Conservation (phyloP, 108 stramenopile species). For the Pseudonitzschia multistriata region DNA sequence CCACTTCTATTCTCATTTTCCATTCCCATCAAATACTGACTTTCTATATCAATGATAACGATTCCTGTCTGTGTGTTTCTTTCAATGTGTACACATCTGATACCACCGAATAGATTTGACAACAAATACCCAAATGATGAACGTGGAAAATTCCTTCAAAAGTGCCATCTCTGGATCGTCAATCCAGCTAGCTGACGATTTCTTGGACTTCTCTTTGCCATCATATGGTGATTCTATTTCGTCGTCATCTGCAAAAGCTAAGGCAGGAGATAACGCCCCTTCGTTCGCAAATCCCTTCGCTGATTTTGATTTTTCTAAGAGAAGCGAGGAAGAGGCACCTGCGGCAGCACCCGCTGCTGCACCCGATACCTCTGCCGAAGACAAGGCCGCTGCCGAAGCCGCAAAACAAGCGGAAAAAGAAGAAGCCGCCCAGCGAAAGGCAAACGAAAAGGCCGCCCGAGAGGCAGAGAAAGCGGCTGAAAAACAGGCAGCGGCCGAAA, state of each 20-base stretch:
- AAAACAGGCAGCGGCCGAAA: conserved; percentile 48
- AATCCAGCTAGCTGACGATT: conserved; percentile 40
- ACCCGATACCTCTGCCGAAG: conserved; percentile 28
- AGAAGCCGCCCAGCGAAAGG: conserved; percentile 35
- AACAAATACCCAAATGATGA: background rate
- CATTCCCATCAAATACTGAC: no score
- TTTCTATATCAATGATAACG: background rate
- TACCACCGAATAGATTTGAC: background rate
- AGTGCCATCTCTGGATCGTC: conserved; percentile 26
- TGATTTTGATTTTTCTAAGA: conserved; percentile 22
- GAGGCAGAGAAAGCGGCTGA: conserved; percentile 51
- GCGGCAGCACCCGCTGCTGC: conserved; percentile 36
- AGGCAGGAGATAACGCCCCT: conserved; percentile 34
- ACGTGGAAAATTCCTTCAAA: background rate
- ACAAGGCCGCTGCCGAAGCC: conserved; percentile 41
- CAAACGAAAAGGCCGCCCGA: conserved; percentile 40
- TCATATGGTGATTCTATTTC: conserved; percentile 53
- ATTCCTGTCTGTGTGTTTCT: conserved; percentile 3
- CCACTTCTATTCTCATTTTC: background rate
- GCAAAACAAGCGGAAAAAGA: conserved; percentile 54
- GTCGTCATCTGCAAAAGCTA: conserved; percentile 14
- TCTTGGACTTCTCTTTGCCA: conserved; percentile 77
- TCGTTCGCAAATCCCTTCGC: conserved; percentile 37
- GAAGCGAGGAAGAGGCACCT: conserved; percentile 38
- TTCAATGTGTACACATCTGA: background rate